Evolutionary conservation across 331 rosid species (phyloP), one percentile per base, ranked within the genome.

Genomic region (Dryas integrifolia): DNA sequence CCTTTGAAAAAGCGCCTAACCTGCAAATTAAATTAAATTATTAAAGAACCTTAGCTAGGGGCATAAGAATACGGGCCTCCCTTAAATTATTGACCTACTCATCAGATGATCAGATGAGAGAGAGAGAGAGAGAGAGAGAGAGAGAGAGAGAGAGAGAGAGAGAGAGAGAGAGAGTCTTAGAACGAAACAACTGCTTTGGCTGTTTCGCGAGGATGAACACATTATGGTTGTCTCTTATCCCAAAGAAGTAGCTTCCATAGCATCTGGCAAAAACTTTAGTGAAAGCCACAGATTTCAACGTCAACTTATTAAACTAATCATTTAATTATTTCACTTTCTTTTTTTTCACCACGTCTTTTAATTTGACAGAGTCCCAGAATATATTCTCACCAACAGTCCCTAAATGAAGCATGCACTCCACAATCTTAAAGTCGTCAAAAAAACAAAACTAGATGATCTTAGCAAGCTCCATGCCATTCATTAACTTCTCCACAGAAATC

Each of bases 201-300:
- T 26, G 13, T 62, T 13, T 52, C 55, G 10, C 13, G 5, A 21
- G 47, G 61, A 47, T 52, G 79, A 82, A 78, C 6, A 43, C 67
- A 76, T 69, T 65, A 13, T 38, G 80, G 21, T 82, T 81, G 85
- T 82, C 60, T 76, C 43, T 67, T 72, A 74, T 79, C 72, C 76
- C 18, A 61, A 79, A 79, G 60, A 55, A 67, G 84, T 12, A 83
- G 83, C 72, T 75, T 57, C 59, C 16, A 30, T 12, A 30, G n/a
- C 65, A 58, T 58, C 73, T 55, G 73, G 51, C 62, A 45, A 18
- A n/a, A 5, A 56, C 44, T 2, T 26, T 4, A 40, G 45, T 46
- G 12, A 13, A 9, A 38, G 21, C 14, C 39, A 24, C 8, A 26
- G 5, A 14, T 21, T 13, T 26, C 45, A 24, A 6, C 72, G 40